A percentile compares a stretch with the other conserved stretches of the same genome.
Conservation (phyloP, 805 yeast genomes). For the Saccharomycopsis guyanensis region DNA sequence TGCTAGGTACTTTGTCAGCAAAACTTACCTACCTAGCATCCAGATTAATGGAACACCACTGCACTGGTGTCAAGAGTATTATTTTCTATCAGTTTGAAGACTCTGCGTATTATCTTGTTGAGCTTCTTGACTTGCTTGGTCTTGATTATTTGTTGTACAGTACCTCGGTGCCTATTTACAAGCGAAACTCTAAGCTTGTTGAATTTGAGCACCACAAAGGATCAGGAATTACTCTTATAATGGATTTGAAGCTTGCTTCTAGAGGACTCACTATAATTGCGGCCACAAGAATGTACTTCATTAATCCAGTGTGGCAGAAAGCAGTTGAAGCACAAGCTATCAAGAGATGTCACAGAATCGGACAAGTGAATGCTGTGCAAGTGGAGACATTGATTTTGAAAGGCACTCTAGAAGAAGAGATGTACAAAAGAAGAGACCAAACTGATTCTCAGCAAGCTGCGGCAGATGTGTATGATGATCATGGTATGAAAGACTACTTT, state of each 20-base stretch:
- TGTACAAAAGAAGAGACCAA: constrained; percentile 32
- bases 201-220: constrained; percentile 39
- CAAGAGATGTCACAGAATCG: constrained; percentile 71
- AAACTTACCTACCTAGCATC: constrained; percentile 56
- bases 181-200: constrained; percentile 45
- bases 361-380: constrained; percentile 52
- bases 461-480: constrained; percentile 46
- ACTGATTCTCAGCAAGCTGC: constrained; percentile 18
- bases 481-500: constrained; percentile 49
- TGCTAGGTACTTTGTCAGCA: constrained; percentile 57
- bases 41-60: constrained; percentile 45
- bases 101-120: constrained; percentile 60
- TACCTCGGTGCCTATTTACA: constrained; percentile 42
- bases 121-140: constrained; percentile 54
- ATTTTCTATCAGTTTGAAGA: constrained; percentile 69
- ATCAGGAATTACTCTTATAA: constrained; percentile 48
- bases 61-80: constrained; percentile 41
- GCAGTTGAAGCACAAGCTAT: constrained; percentile 70
- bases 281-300: constrained; percentile 62
- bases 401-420: constrained; percentile 62
- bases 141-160: constrained; percentile 57
- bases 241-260: constrained; percentile 62
- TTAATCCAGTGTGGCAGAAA: constrained; percentile 67
- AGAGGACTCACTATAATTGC: constrained; percentile 63
- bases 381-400: constrained; percentile 62